Evolutionary conservation across 768 basidiomycete species (phyloP), one percentile per base, ranked within the genome.

Genomic region (Hortiboletus flavorubellus): DNA sequence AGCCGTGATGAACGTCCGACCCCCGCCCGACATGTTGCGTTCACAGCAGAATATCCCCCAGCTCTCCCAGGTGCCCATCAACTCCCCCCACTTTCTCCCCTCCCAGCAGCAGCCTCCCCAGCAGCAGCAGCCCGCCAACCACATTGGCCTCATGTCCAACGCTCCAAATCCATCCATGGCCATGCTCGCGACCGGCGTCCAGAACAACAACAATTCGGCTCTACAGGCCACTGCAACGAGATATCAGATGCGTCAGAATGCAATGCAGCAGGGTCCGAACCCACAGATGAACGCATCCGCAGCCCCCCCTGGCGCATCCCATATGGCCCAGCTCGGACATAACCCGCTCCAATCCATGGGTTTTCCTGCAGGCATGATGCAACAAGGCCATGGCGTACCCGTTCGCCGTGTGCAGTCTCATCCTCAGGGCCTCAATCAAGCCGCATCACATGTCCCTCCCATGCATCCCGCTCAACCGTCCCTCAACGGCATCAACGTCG

Each of bases 321-420:
- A 69, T 61, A 66, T 66, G 59, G 23, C 58, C 47, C 53, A 65
- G 51, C 63, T 73, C 57, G 69, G 64, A 49, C 70, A 70, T 58
- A 71, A 68, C 48, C 72, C 75, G 62, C 68, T 76, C 49, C 77
- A 74, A 62, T 55, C 65, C 59, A 75, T 80, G 70, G 65, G 61
- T 46, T 81, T 80, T 64, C 70, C 73, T 51, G 68, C 70, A 43
- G 68, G 62, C 58, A 73, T 77, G 64, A 75, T 81, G 70, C 73
- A 68, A 62, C 75, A 71, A 58, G 70, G 66, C 53, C 70, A 69
- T 58, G 70, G 73, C 40, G 66, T 66, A 43, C 62, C 58, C 18
- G 67, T 79, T 44, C 80, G 86, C 54, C 80, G 86, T 64, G 78
- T 78, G n/a, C 71, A 75, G 55, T 82, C 85, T 21, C 85, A 87